Percentiles rank a stretch among this genome's conserved stretches.
Conservation (phyloP, 306 rosid species). For the Vicia villosa region DNA sequence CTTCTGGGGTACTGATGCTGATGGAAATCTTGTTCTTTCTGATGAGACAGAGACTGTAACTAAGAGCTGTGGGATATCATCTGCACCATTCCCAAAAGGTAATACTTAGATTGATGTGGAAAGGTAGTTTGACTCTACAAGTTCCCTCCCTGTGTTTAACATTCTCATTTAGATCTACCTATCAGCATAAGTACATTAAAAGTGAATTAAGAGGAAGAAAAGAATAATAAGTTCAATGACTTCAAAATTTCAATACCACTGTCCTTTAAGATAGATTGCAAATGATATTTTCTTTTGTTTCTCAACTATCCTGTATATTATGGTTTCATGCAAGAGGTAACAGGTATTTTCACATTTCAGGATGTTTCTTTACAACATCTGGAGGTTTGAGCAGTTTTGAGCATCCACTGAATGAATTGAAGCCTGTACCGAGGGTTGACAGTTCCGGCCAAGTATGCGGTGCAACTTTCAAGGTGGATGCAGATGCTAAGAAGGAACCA, state of each 20-base stretch:
- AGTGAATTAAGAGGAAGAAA: conserved; percentile 21
- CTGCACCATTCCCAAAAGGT: conserved; percentile 97
- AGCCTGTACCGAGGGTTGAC: conserved; percentile 93
- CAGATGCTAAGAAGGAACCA: conserved; percentile 64
- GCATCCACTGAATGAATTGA: conserved; percentile 89
- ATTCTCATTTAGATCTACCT: conserved; percentile 7
- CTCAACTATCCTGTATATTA: neutral
- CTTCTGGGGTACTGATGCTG: conserved; percentile 96
- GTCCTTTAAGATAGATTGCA: conserved; percentile 4
- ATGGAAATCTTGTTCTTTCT: conserved; percentile 77
- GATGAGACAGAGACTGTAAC: conserved; percentile 67
- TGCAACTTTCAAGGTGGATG: conserved; percentile 84
- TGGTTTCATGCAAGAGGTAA: conserved; percentile 32
- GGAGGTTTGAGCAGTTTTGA: conserved; percentile 94
- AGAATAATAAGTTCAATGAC: conserved; percentile 16
- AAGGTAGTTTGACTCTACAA: neutral
- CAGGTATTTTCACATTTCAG: conserved; percentile 41
- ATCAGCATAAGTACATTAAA: neutral
- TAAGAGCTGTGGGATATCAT: conserved; percentile 89
- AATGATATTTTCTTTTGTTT: conserved; percentile 15
- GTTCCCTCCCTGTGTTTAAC: neutral
- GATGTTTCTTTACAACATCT: conserved; percentile 83
- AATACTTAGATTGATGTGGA: conserved; percentile 27
- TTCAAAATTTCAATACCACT: neutral
- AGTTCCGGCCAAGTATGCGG: conserved; percentile 88